These are phyloP conservation scores for Euphorbia corollata DNA, from an alignment of 441 rosid genomes.

Conservation along the genomic window DNA sequence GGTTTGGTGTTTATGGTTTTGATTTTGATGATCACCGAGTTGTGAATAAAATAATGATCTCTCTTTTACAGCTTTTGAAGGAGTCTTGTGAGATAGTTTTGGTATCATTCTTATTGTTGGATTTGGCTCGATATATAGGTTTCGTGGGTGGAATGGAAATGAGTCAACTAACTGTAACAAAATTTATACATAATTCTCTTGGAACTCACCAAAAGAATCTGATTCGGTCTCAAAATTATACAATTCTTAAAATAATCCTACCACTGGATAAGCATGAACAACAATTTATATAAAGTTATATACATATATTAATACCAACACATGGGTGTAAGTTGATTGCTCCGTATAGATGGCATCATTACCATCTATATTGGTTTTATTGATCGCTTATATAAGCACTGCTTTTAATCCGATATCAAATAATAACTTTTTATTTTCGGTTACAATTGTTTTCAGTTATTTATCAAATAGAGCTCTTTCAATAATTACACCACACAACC, in stretches of 20 bases:
- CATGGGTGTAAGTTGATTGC: too few relatives aligned
- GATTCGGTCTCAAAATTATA: conserved; percentile 5
- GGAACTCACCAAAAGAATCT: conserved; percentile 5
- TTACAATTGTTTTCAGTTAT: too few relatives aligned
- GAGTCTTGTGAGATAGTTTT: not conserved
- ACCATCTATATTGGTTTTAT: too few relatives aligned
- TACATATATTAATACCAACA: too few relatives aligned
- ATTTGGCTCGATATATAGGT: not conserved
- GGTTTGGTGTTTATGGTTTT: conserved; percentile 1
- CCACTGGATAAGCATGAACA: conserved; percentile 4
- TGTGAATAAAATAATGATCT: conserved; percentile 34
- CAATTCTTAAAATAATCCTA: not conserved
- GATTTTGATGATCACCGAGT: not conserved
- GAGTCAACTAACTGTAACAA: not conserved
- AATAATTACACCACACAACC: too few relatives aligned
- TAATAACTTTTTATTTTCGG: too few relatives aligned
- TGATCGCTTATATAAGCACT: too few relatives aligned
- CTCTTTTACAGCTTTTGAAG: not conserved
- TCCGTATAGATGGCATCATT: too few relatives aligned
- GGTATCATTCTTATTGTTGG: not conserved
- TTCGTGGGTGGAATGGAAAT: conserved; percentile 6
- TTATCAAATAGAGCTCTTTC: too few relatives aligned
- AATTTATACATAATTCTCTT: not conserved
- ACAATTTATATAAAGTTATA: not conserved
- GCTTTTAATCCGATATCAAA: too few relatives aligned